Base-by-base conservation (phyloP, 768 basidiomycete species). In the Chalciporus pseudorubinellus region DNA sequence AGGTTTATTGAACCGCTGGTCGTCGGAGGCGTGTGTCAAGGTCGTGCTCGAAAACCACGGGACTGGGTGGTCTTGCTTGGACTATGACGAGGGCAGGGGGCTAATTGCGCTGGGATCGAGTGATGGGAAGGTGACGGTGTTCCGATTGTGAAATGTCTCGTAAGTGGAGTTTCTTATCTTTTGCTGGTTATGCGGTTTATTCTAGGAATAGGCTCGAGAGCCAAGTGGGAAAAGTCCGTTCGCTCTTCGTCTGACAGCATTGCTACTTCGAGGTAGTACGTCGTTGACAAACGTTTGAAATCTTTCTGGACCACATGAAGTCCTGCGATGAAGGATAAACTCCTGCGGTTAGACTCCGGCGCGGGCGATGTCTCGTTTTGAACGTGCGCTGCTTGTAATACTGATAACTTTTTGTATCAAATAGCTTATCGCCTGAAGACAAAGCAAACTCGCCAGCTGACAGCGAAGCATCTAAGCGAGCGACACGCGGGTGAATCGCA, bases 31-130 rank as follows among this genome's bases (percentile, higher is more conserved):
- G 24, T 55, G 60, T 52, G 57, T 65, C 53, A 60, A 67, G 51
- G 66, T 61, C 22, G 53, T 75, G n/a, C 69, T 57, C 4, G 64
- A 74, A 54, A 71, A 74, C 52, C 41, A 50, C 2, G 58, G 57
- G 21, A 46, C 28, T 8, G 34, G 48, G 8, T 85, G 83, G 84
- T 76, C 77, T 3, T 72, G 80, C 40, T 58, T 85, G 52, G 84
- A 83, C 63, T 85, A 85, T 56, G 81, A 83, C 48, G 84, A 85
- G 62, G 72, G 72, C 34, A 57, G 67, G 40, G 84, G 84, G 5
- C 69, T 77, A 52, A 67, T 85, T 46, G 82, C 71, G 6, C 55
- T 85, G 19, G 82, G 79, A 5, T 76, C 78, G 36, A 74, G 71
- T 48, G 72, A 69, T 51, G 84, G 84, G 14, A 51, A 61, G 39